A percentile compares a stretch with the other conserved stretches of the same genome.
phyloP scores from a whole-genome alignment of 2,329 filamentous ascomycete species.

The Colletotrichum sp. region DNA sequence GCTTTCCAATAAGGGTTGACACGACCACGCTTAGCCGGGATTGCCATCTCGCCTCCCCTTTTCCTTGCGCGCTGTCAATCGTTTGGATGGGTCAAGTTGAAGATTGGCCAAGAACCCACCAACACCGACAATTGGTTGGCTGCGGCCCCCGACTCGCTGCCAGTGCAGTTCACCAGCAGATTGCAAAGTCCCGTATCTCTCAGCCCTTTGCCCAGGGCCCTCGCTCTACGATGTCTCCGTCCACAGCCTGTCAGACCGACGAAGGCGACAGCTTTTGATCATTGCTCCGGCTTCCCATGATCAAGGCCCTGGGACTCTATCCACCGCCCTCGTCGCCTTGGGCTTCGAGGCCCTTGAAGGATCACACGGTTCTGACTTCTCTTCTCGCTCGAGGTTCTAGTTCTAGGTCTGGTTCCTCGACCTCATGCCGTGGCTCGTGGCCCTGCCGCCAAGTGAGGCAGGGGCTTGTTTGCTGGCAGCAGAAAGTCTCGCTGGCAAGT shows the following conservation, averaged over 20 bases:
- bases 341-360: not conserved
- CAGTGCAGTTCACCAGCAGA: not conserved
- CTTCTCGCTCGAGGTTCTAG: not conserved
- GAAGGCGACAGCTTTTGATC: not conserved
- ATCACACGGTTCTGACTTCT: not conserved
- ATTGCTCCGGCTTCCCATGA: not conserved
- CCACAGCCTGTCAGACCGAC: not conserved
- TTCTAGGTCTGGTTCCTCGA: not conserved
- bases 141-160: not conserved
- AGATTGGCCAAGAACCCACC: not conserved
- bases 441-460: not conserved
- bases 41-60: conserved; percentile 17
- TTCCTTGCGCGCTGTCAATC: conserved; percentile 2
- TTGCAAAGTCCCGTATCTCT: not conserved
- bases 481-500: not conserved
- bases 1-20: not conserved
- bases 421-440: not conserved
- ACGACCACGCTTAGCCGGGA: conserved; percentile 10
- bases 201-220: not conserved
- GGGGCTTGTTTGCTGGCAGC: conserved; percentile 2
- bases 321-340: not conserved
- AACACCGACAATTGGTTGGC: not conserved
- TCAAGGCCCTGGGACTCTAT: not conserved
- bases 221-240: not conserved
- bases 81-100: not conserved